Base-by-base conservation (phyloP, 75 land plant species). In the Ceratopteris richardii region DNA sequence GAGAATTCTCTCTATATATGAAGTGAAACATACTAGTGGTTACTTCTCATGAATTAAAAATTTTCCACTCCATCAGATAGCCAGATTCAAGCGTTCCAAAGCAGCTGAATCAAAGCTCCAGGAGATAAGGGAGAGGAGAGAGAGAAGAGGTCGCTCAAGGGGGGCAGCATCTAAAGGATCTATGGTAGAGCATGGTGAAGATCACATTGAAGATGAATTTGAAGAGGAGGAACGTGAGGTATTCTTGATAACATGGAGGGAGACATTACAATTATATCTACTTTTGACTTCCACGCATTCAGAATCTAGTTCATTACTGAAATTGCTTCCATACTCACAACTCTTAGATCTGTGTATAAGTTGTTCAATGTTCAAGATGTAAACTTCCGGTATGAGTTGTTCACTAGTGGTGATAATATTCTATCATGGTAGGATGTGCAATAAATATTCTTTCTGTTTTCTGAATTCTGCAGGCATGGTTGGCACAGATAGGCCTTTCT, bases 221-320 rank as follows among this genome's bases (percentile, higher is more conserved):
- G 83, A 84, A 28, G 98, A 90, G 48, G 98, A 93, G 62, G 98
- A 86, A 65, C 66, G 96, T 13, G 96, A 94, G 90, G 98, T 93
- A 14, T 56, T 33, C n/a, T n/a, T n/a, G n/a, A n/a, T n/a, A n/a
- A n/a, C n/a, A 29, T 63, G 21, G 17, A 12, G 43, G 43, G n/a
- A n/a, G n/a, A n/a, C n/a, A n/a, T n/a, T n/a, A n/a, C n/a, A n/a
- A n/a, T n/a, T n/a, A n/a, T n/a, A n/a, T 42, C 17, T 12, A 12
- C 17, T 42, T 42, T 12, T 12, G 44, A 12, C 17, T 17, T 12
- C 12, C 44, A 12, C 17, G 17, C 44, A 42, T 42, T 17, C 44
- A 42, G 16, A n/a, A n/a, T n/a, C n/a, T n/a, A n/a, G n/a, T n/a
- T n/a, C n/a, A n/a, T n/a, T n/a, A n/a, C n/a, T n/a, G n/a, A n/a